Base-by-base conservation (phyloP, 2,329 filamentous ascomycete genomes). In the Spiromastix sp. region DNA sequence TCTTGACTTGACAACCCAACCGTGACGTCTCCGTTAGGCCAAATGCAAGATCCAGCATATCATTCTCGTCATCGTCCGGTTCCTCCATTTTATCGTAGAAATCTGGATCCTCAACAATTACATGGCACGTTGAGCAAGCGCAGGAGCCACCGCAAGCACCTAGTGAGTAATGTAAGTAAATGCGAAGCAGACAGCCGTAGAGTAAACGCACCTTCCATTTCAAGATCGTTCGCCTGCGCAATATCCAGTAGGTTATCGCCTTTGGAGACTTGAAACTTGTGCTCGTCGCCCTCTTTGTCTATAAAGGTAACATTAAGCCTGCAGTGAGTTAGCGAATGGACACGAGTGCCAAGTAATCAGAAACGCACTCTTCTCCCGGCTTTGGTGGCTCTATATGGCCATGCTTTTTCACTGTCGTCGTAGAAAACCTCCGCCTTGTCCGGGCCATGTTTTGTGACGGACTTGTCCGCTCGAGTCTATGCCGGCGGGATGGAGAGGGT, bases 161-260 rank as follows among this genome's bases (percentile, higher is more conserved):
- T 72, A 43, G 15, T 11, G 15, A 3, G 19, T 13, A 12, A 31
- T 28, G 31, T n/a, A 21, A 26, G 6, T 16, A 29, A 21, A 27
- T 24, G 22, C n/a, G n/a, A n/a, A n/a, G n/a, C n/a, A n/a, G n/a
- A n/a, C n/a, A n/a, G n/a, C n/a, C n/a, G n/a, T n/a, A n/a, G n/a
- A n/a, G n/a, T n/a, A n/a, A n/a, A n/a, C n/a, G 41, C 55, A 73
- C 74, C 87, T 68, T 98, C 91, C 89, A 98, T 96, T 60, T 98
- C 91, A 27, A 98, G 68, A 54, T 96, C 89, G 60, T 96, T 76
- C 30, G 82, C 85, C 58, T 95, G 89, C 15, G 89, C 91, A 52
- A 98, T 89, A 53, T 96, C 89, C 36, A 98, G 71, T 36, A 98
- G 68, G 59, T 98, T 98, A 61, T 94, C 86, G 32, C 91, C 91